These are phyloP conservation scores for Arthroderma sp. DNA, from an alignment of 2,329 filamentous ascomycete species.

Conservation along the genomic window DNA sequence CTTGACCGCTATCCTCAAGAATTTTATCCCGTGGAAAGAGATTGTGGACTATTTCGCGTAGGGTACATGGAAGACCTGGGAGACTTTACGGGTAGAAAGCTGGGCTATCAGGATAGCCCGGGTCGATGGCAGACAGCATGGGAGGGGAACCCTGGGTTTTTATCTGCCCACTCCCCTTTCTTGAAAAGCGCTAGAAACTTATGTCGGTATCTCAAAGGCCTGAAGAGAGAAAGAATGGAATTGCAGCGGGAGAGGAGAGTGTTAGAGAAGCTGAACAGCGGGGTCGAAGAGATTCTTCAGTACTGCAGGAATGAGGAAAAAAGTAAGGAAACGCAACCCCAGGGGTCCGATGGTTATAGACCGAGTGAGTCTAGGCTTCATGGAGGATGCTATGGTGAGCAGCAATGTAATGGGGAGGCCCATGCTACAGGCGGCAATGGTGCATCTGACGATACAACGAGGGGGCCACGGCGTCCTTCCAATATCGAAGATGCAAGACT, in stretches of 20 bases:
- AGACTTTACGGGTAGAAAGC: too few species aligned
- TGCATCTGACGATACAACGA: too few species aligned
- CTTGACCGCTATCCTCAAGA: too few species aligned
- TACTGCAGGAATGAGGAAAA: background rate
- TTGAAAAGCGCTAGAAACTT: background rate
- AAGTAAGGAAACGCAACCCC: background rate
- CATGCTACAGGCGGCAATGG: background rate
- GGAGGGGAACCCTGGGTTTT: too few species aligned
- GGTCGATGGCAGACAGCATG: too few species aligned
- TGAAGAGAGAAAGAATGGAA: constrained; percentile 6
- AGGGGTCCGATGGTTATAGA: background rate
- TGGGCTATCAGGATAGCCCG: too few species aligned
- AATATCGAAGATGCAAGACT: too few species aligned
- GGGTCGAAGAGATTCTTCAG: background rate
- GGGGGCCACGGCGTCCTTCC: too few species aligned
- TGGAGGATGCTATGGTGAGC: background rate
- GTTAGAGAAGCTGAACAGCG: constrained; percentile 4
- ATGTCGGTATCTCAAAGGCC: background rate
- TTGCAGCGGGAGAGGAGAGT: constrained; percentile 5
- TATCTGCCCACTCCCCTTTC: background rate
- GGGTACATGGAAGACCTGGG: too few species aligned
- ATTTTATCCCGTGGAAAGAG: too few species aligned
- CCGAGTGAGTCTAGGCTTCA: background rate
- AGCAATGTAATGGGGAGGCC: background rate
- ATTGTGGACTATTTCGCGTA: too few species aligned